Evolutionary conservation across 73 alveolate genomes (phyloP).

Genomic region (Tetrahymena thermophila): DNA sequence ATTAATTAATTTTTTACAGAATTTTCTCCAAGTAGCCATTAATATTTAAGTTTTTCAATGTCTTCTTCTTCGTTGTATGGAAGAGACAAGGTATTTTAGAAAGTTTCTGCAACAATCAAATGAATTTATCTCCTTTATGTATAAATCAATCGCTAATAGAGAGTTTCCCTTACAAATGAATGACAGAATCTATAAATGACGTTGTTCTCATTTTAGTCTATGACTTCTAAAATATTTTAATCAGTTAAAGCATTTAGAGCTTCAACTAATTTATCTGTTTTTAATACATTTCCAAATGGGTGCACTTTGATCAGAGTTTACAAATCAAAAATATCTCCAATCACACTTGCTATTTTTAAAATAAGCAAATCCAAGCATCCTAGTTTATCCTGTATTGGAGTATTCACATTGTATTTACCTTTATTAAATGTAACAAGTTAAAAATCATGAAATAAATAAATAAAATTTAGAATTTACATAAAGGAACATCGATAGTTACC

Average conservation of each 20-base stretch:
- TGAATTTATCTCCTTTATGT: constrained; percentile 29
- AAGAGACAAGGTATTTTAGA: constrained; percentile 9
- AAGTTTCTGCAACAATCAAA: constrained; percentile 19
- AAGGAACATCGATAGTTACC: constrained; percentile 7
- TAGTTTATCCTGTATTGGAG: constrained; percentile 4
- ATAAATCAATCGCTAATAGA: constrained; percentile 10
- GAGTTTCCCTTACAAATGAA: constrained; percentile 21
- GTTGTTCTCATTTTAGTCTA: constrained; percentile 8
- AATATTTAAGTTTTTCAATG: constrained; percentile 11
- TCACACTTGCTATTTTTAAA: constrained; percentile 13
- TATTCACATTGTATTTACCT: neutral
- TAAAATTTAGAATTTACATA: neutral
- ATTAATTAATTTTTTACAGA: neutral
- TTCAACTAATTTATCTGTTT: neutral
- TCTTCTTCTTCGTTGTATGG: constrained; percentile 29
- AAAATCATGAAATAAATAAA: neutral
- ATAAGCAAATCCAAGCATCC: constrained; percentile 8
- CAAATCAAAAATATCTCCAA: constrained; percentile 37
- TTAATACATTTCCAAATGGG: neutral
- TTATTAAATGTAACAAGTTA: neutral
- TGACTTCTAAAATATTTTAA: constrained; percentile 10
- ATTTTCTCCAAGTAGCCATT: constrained; percentile 22
- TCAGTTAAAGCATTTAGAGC: neutral
- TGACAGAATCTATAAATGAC: constrained; percentile 12
- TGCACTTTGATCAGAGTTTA: constrained; percentile 9